These are phyloP conservation scores for Brassica cretica DNA, from an alignment of 345 rosid genomes.

Conservation along the genomic window DNA sequence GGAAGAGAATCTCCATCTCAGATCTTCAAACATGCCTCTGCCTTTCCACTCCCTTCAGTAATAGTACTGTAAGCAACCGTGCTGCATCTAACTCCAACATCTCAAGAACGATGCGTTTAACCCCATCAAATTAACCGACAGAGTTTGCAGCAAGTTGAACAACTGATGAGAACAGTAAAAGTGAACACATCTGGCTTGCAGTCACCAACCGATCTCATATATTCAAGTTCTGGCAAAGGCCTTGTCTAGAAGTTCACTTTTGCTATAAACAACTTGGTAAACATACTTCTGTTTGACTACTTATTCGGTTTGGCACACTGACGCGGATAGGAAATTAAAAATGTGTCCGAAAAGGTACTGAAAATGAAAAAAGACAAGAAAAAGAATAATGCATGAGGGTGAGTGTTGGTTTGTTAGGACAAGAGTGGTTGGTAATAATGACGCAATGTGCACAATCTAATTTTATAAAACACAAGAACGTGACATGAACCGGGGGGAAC, in stretches of 20 bases:
- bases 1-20: conserved; percentile 61
- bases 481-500: background rate
- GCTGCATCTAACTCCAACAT: conserved; percentile 67
- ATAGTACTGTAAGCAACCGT: conserved; percentile 30
- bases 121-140: conserved; percentile 49
- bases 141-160: conserved; percentile 48
- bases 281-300: too few species aligned
- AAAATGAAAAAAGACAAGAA: too few species aligned
- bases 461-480: background rate
- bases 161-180: conserved; percentile 56
- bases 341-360: background rate
- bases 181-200: conserved; percentile 82
- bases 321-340: background rate
- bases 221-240: conserved; percentile 57
- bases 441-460: background rate
- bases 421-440: background rate
- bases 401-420: background rate
- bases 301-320: background rate
- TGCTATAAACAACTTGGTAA: conserved; percentile 49
- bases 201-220: conserved; percentile 68
- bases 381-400: background rate
- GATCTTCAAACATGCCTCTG: conserved; percentile 61
- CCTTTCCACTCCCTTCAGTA: conserved; percentile 67
- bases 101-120: conserved; percentile 54
- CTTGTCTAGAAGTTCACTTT: conserved; percentile 52